These are phyloP conservation scores for Lactarius sanguifluus DNA, from an alignment of 768 basidiomycete species.

Conservation along the genomic window DNA sequence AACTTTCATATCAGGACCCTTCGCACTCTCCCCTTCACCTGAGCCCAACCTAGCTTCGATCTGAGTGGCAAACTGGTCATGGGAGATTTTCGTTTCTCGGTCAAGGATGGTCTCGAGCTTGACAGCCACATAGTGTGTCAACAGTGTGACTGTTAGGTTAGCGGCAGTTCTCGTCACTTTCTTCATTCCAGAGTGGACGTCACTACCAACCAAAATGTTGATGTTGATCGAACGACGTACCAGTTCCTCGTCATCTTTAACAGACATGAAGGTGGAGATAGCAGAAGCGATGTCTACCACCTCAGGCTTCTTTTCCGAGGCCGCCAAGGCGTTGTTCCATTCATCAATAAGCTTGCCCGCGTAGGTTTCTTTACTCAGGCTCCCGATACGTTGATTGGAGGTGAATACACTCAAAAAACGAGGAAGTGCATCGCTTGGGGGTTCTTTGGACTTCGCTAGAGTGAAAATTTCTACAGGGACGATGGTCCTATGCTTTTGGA, in stretches of 20 bases:
- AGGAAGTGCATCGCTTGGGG: slow-evolving; percentile 68
- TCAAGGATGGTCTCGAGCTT: slow-evolving; percentile 92
- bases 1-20: slow-evolving; percentile 88
- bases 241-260: slow-evolving; percentile 90
- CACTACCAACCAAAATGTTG: neutral
- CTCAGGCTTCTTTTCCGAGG: slow-evolving; percentile 62
- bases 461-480: slow-evolving; percentile 75
- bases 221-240: slow-evolving; percentile 46
- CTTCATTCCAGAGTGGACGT: slow-evolving; percentile 42
- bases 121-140: slow-evolving; percentile 80
- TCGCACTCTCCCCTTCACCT: slow-evolving; percentile 71
- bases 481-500: slow-evolving; percentile 54
- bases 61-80: slow-evolving; percentile 80
- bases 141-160: slow-evolving; percentile 77
- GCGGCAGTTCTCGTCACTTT: slow-evolving; percentile 76
- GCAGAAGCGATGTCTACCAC: slow-evolving; percentile 75
- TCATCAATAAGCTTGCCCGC: slow-evolving; percentile 84
- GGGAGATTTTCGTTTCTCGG: slow-evolving; percentile 85
- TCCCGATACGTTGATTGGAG: slow-evolving; percentile 66
- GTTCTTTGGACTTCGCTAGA: slow-evolving; percentile 79
- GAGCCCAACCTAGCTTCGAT: slow-evolving; percentile 88
- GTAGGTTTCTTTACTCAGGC: slow-evolving; percentile 78
- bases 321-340: slow-evolving; percentile 69
- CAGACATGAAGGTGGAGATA: slow-evolving; percentile 75
- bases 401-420: slow-evolving; percentile 64